Percentiles rank a stretch among this genome's conserved stretches.
Evolutionary conservation across 495 filamentous ascomycete species (phyloP).

Genomic region (Immersiella caudata): DNA sequence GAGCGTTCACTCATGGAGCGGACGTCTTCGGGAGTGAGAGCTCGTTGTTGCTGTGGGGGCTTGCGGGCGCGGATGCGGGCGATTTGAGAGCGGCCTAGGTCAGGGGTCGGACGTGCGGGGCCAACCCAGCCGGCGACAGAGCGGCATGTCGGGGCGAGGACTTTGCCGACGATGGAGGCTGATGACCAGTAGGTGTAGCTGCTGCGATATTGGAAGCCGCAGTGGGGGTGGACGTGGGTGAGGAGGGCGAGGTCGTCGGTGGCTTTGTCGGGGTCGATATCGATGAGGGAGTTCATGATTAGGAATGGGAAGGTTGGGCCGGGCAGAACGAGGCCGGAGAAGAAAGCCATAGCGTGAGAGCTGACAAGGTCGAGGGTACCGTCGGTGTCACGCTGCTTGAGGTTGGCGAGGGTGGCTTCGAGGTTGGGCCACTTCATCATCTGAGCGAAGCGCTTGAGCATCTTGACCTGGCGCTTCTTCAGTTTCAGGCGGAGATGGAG

Average conservation of each 20-base stretch:
- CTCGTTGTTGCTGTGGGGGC: conserved; percentile 41
- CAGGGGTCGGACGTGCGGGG: conserved; percentile 62
- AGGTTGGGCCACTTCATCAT: conserved; percentile 77
- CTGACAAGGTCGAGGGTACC: conserved; percentile 60
- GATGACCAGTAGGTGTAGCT: conserved; percentile 72
- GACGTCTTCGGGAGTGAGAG: conserved; percentile 56
- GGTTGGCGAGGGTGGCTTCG: conserved; percentile 57
- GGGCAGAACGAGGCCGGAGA: conserved; percentile 68
- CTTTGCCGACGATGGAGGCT: conserved; percentile 69
- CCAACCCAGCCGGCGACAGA: conserved; percentile 72
- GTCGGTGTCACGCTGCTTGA: conserved; percentile 59
- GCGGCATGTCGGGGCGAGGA: conserved; percentile 73
- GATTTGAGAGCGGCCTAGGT: conserved; percentile 64
- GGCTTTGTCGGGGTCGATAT: conserved; percentile 65
- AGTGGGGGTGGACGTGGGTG: conserved; percentile 61
- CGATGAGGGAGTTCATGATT: conserved; percentile 72
- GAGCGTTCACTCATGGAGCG: conserved; percentile 61
- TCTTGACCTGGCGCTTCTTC: conserved; percentile 60
- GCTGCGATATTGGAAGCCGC: conserved; percentile 71
- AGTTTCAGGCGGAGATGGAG: conserved; percentile 63
- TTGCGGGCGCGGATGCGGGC: conserved; percentile 59
- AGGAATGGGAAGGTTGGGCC: conserved; percentile 70
- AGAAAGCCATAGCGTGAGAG: conserved; percentile 71
- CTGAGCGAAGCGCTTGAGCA: conserved; percentile 65
- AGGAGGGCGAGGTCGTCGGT: conserved; percentile 63